Evolutionary conservation across 2,329 filamentous ascomycete genomes (phyloP), one percentile per base, ranked within the genome.

Genomic region (Penicillium nordicum): DNA sequence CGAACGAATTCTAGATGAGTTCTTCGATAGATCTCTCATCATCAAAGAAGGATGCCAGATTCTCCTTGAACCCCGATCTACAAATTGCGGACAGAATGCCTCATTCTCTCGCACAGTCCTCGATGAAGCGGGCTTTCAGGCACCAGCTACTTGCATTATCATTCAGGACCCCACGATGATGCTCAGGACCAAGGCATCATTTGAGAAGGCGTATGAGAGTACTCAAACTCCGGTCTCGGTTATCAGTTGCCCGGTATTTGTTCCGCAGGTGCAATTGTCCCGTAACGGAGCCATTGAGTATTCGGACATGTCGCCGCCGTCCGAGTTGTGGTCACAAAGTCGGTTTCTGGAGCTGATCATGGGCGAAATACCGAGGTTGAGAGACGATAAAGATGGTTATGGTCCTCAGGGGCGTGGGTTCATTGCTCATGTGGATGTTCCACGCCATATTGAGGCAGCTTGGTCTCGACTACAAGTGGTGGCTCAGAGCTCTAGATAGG

Each of bases 81-180:
- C 76, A 0, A 80, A 79, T 55, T 79, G 77, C 58, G 77, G 77
- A 16, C 71, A 72, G 12, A 80, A 80, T 59, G 78, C 78, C 5
- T 61, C 62, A 2, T 67, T 76, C 41, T 73, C 70, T 21, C 62
- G 67, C 5, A 66, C 67, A 8, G 51, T 78, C 5, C 68, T 79
- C 1, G 70, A 74, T n/a, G 54, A 47, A 3, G 59, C 63, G 7
- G 67, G 64, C 0, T 46, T 76, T 1, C 32, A 52, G 0, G 45
- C 38, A 5, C 65, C 67, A 0, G 57, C 56, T 3, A 70, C 67
- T 0, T 65, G 70, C 30, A 55, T 79, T 10, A 61, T 80, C 12
- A 69, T 77, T 10, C 78, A 80, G 59, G 78, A 79, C 60, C 76
- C 78, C 0, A 80, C 78, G 0, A 80, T 80, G 78, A 71, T 71